These are phyloP conservation scores for Lomentospora prolificans DNA, from an alignment of 2,329 filamentous ascomycete genomes.

Conservation along the genomic window DNA sequence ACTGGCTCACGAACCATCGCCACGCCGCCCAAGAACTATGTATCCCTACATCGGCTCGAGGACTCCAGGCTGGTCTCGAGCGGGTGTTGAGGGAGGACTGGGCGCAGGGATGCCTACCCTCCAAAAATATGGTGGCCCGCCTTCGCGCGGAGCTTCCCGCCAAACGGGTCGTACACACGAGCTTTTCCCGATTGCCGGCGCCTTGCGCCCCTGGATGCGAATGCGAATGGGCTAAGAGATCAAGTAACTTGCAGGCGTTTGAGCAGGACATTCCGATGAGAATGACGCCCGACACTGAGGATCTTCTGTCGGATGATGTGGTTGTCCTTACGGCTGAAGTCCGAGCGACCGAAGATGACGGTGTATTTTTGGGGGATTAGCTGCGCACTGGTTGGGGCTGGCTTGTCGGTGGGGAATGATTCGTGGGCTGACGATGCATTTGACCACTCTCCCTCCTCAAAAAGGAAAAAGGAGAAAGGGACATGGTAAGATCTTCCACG, in stretches of 20 bases:
- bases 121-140: neutral
- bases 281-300: neutral
- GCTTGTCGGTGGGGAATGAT: too few relatives aligned
- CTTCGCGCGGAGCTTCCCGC: neutral
- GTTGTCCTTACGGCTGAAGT: too few relatives aligned
- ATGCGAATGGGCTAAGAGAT: neutral
- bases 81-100: neutral
- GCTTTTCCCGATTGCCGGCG: too few relatives aligned
- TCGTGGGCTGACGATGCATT: too few relatives aligned
- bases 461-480: too few relatives aligned
- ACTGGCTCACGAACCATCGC: neutral
- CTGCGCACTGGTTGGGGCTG: too few relatives aligned
- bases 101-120: neutral
- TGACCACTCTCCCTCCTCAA: too few relatives aligned
- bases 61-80: neutral
- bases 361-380: too few relatives aligned
- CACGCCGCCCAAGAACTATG: neutral
- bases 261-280: neutral
- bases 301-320: too few relatives aligned
- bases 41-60: neutral
- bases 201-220: neutral
- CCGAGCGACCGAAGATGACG: too few relatives aligned
- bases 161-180: too few relatives aligned
- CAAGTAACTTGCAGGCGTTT: neutral
- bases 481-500: too few relatives aligned